Conservation (phyloP, 768 basidiomycete species). For the Mycena amicta region DNA sequence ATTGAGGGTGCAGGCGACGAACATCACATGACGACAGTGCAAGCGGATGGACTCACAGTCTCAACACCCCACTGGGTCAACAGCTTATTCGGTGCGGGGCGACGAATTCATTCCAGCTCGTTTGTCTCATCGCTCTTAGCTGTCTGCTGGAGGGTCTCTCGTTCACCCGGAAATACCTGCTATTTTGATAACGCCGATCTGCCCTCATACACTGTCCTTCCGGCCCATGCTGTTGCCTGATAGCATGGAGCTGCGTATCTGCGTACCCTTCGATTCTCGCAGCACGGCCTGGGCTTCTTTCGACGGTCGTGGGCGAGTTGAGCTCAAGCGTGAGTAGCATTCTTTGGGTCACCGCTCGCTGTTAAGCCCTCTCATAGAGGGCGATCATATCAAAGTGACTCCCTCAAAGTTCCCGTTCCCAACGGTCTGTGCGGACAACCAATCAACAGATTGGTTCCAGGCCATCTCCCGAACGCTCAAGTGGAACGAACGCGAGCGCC, state of each 20-base stretch:
- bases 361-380: conserved; percentile 60
- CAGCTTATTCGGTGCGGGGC: conserved; percentile 93
- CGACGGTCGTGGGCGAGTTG: conserved; percentile 94
- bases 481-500: conserved; percentile 98
- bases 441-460: conserved; percentile 98
- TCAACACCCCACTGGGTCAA: conserved; percentile 98
- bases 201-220: conserved; percentile 98
- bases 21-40: conserved; percentile 98
- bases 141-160: conserved; percentile 96
- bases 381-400: conserved; percentile 97
- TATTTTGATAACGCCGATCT: conserved; percentile 94
- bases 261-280: conserved; percentile 98
- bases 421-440: conserved; percentile 96
- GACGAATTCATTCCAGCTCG: neutral
- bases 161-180: conserved; percentile 98
- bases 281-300: conserved; percentile 99
- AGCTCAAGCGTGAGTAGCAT: conserved; percentile 80
- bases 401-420: conserved; percentile 98
- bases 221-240: conserved; percentile 98
- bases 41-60: conserved; percentile 94
- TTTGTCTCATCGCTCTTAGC: conserved; percentile 35
- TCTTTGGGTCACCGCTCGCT: conserved; percentile 2
- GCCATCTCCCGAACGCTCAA: conserved; percentile 95
- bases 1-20: conserved; percentile 73
- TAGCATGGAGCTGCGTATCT: conserved; percentile 96